These are phyloP conservation scores for Clarireedia hainanense DNA, from an alignment of 2,329 filamentous ascomycete species.

Conservation along the genomic window DNA sequence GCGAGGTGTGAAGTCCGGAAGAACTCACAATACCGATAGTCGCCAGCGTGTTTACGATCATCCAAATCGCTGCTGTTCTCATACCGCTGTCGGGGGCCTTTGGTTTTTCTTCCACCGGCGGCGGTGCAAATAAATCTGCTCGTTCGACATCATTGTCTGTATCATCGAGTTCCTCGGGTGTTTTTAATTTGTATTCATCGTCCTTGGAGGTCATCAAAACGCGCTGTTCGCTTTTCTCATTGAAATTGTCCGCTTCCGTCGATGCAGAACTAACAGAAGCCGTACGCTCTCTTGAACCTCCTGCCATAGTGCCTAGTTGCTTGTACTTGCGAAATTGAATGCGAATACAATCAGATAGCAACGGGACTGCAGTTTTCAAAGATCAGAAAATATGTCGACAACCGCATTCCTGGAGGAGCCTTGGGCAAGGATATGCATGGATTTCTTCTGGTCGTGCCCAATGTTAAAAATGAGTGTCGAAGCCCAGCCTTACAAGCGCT, in stretches of 20 bases:
- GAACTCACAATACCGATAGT: slow-evolving; percentile 53
- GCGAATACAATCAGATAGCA: not conserved
- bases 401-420: too few relatives aligned
- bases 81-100: slow-evolving; percentile 28
- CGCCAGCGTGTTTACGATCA: slow-evolving; percentile 52
- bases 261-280: slow-evolving; percentile 24
- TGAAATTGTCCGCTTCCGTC: slow-evolving; percentile 22
- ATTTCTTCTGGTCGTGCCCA: too few relatives aligned
- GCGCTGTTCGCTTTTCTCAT: slow-evolving; percentile 23
- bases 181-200: slow-evolving; percentile 21
- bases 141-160: slow-evolving; percentile 33
- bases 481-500: too few relatives aligned
- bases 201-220: slow-evolving; percentile 11
- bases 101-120: slow-evolving; percentile 29
- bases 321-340: not conserved
- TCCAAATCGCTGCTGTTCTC: slow-evolving; percentile 43
- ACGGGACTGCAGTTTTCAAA: not conserved
- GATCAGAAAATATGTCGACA: too few relatives aligned
- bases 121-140: slow-evolving; percentile 34
- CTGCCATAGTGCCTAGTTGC: slow-evolving; percentile 18
- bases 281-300: slow-evolving; percentile 18
- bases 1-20: not conserved
- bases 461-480: too few relatives aligned
- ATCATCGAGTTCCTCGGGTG: slow-evolving; percentile 32
- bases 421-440: too few relatives aligned